phyloP scores from a whole-genome alignment of 2,329 filamentous ascomycete species.

The Aspergillus puulaauensis region DNA sequence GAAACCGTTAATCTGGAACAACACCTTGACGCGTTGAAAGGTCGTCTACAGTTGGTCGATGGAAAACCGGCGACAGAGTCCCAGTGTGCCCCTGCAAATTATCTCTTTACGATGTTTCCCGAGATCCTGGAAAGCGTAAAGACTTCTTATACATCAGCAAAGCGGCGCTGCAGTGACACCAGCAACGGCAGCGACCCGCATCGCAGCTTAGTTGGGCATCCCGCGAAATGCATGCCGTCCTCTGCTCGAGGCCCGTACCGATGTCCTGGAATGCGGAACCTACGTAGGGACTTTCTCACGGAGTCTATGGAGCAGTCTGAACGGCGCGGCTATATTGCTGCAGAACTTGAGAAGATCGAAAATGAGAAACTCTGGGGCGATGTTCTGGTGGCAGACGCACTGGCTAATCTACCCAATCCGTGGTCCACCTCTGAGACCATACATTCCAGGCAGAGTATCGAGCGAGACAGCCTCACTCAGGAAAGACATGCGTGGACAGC shows the following conservation, averaged over 20 bases:
- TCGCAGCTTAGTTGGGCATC: background rate
- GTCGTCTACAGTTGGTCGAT: background rate
- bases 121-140: background rate
- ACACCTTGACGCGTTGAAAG: background rate
- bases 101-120: background rate
- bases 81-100: background rate
- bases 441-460: background rate
- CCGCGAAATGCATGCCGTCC: background rate
- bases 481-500: constrained; percentile 26
- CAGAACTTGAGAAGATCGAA: background rate
- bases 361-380: background rate
- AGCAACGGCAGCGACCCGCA: background rate
- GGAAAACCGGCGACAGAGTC: background rate
- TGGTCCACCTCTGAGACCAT: background rate
- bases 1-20: background rate
- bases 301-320: background rate
- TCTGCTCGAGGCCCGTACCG: background rate
- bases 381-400: background rate
- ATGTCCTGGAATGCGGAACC: background rate
- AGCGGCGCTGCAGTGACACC: background rate
- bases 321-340: background rate
- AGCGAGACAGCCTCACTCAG: background rate
- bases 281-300: background rate
- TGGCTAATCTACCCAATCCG: background rate
- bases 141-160: background rate